Percentiles rank a stretch among this genome's conserved stretches.
Evolutionary conservation across 2,329 filamentous ascomycete genomes (phyloP).

Genomic region (Alternaria sp.): DNA sequence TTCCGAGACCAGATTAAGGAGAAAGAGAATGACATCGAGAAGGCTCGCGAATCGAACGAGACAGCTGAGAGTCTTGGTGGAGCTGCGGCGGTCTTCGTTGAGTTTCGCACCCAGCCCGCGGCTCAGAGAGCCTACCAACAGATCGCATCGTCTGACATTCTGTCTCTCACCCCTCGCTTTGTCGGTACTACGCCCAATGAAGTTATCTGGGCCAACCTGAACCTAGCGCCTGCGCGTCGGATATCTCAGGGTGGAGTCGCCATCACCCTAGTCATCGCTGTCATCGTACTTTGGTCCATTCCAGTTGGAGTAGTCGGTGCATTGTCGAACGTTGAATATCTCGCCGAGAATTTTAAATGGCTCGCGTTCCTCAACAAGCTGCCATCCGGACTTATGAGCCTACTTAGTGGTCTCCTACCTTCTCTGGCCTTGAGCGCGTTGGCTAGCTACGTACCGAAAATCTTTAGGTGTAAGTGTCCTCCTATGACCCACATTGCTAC

Average conservation of each 20-base stretch:
- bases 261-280: slow-evolving; percentile 75
- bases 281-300: slow-evolving; percentile 88
- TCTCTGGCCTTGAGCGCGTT: slow-evolving; percentile 78
- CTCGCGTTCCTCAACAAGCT: slow-evolving; percentile 76
- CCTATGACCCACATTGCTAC: not conserved
- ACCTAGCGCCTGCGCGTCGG: slow-evolving; percentile 83
- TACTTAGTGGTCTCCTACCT: slow-evolving; percentile 85
- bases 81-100: slow-evolving; percentile 84
- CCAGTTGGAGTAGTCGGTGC: slow-evolving; percentile 80
- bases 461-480: slow-evolving; percentile 72
- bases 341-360: slow-evolving; percentile 69
- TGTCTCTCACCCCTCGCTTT: slow-evolving; percentile 85
- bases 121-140: slow-evolving; percentile 85
- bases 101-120: slow-evolving; percentile 81
- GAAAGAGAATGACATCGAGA: slow-evolving; percentile 73
- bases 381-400: slow-evolving; percentile 74
- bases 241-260: slow-evolving; percentile 72
- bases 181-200: slow-evolving; percentile 83
- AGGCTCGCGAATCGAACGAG: slow-evolving; percentile 70
- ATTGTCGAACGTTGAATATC: slow-evolving; percentile 80
- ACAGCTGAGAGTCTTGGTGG: slow-evolving; percentile 62
- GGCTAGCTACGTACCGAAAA: slow-evolving; percentile 83
- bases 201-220: slow-evolving; percentile 85
- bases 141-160: slow-evolving; percentile 45
- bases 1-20: slow-evolving; percentile 77